These are phyloP conservation scores for Solanum habrochaites DNA, from an alignment of 257 asterid genomes.

Conservation along the genomic window DNA sequence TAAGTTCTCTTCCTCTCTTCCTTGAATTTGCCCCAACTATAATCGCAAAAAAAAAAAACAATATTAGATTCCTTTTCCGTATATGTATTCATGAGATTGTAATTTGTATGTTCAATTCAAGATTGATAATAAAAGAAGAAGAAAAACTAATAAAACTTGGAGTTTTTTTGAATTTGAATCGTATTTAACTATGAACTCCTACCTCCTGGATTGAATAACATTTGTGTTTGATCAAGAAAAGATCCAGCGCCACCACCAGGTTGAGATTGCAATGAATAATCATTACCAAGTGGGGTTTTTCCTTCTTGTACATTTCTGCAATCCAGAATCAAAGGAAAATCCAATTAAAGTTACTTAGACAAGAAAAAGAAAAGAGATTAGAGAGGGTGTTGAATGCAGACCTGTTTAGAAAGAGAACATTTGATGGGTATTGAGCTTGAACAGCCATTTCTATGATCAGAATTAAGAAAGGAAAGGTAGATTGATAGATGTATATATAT, in stretches of 20 bases:
- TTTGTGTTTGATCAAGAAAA: conserved; percentile 22
- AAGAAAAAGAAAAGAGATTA: background rate
- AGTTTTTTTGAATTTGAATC: background rate
- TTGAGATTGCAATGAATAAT: conserved; percentile 14
- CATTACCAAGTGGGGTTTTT: conserved; percentile 8
- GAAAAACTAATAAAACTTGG: background rate
- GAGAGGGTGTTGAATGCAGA: background rate
- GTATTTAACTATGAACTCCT: background rate
- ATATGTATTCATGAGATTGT: background rate
- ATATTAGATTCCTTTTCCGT: background rate
- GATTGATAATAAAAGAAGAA: background rate
- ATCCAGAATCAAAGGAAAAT: background rate
- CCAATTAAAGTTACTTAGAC: background rate
- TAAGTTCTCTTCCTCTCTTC: conserved; percentile 23
- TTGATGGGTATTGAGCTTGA: conserved; percentile 45
- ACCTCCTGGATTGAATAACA: conserved; percentile 29
- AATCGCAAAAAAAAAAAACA: background rate
- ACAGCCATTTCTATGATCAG: conserved; percentile 22
- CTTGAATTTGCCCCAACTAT: conserved; percentile 12
- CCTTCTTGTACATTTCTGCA: conserved; percentile 25
- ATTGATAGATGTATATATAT: background rate
- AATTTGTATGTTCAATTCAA: background rate
- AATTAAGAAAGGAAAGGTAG: background rate
- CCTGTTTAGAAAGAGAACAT: conserved; percentile 30
- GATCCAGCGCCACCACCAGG: conserved; percentile 1